Conservation (phyloP, 1,139 yeast species). For the Kodamaea sp. region DNA sequence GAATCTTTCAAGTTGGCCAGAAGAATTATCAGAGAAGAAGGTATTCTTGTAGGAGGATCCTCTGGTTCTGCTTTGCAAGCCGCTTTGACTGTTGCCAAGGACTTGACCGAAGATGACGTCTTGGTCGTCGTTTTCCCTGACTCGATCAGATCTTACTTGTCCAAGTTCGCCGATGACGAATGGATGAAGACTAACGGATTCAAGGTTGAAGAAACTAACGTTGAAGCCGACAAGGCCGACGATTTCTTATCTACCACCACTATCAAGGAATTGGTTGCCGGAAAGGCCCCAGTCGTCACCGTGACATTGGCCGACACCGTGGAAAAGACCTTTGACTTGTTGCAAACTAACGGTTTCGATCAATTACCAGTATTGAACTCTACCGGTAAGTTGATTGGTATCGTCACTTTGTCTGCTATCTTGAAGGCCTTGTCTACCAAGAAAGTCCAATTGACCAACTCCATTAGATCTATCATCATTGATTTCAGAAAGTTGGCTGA, state of each 20-base stretch:
- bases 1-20: slow-evolving; percentile 81
- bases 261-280: slow-evolving; percentile 64
- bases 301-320: slow-evolving; percentile 65
- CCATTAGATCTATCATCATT: slow-evolving; percentile 63
- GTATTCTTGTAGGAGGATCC: slow-evolving; percentile 86
- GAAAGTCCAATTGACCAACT: slow-evolving; percentile 58
- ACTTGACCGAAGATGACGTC: slow-evolving; percentile 70
- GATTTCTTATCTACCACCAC: slow-evolving; percentile 51
- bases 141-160: slow-evolving; percentile 81
- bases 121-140: slow-evolving; percentile 87
- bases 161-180: slow-evolving; percentile 88
- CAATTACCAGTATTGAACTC: slow-evolving; percentile 76
- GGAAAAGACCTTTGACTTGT: slow-evolving; percentile 65
- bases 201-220: slow-evolving; percentile 48
- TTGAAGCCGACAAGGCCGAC: slow-evolving; percentile 49
- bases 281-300: slow-evolving; percentile 78
- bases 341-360: slow-evolving; percentile 80
- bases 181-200: slow-evolving; percentile 87
- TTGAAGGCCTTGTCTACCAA: slow-evolving; percentile 69
- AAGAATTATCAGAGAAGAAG: slow-evolving; percentile 82
- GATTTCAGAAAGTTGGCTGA: slow-evolving; percentile 76
- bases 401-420: slow-evolving; percentile 75
- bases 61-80: slow-evolving; percentile 87
- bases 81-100: slow-evolving; percentile 69
- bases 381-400: slow-evolving; percentile 66